phyloP scores from a whole-genome alignment of 352 stramenopile genomes.

The Discostella stelligera region DNA sequence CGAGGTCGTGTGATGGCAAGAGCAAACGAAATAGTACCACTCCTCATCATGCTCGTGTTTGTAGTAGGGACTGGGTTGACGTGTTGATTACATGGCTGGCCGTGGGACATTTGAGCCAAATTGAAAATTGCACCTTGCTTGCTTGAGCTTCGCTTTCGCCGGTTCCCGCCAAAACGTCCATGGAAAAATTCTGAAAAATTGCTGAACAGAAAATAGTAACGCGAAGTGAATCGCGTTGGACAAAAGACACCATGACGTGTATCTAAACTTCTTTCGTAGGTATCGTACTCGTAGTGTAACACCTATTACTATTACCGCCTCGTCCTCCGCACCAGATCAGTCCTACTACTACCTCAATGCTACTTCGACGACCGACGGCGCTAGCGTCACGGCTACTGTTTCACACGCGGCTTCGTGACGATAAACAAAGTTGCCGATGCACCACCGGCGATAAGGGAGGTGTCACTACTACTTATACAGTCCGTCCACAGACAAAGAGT shows the following conservation, averaged over 20 bases:
- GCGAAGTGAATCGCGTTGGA: too few relatives aligned
- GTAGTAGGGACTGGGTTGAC: background rate
- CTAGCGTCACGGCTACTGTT: background rate
- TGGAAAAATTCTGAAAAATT: too few relatives aligned
- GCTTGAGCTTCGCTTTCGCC: too few relatives aligned
- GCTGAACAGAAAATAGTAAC: too few relatives aligned
- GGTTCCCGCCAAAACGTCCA: too few relatives aligned
- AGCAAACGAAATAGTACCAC: background rate
- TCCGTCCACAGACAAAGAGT: background rate
- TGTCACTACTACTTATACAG: background rate
- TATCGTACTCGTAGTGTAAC: too few relatives aligned
- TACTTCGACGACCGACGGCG: background rate
- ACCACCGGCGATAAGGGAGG: background rate
- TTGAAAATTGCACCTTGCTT: too few relatives aligned
- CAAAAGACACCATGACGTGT: too few relatives aligned
- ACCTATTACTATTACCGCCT: too few relatives aligned
- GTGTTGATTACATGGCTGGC: background rate
- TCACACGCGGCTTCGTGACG: background rate
- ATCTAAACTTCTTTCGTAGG: too few relatives aligned
- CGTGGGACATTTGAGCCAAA: too few relatives aligned
- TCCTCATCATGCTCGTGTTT: background rate
- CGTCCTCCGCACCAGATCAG: background rate
- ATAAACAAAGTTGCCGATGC: background rate
- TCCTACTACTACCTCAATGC: background rate
- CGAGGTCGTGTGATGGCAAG: background rate